These are phyloP conservation scores for Hypoxylon sp. DNA, from an alignment of 2,329 filamentous ascomycete genomes.

Conservation along the genomic window DNA sequence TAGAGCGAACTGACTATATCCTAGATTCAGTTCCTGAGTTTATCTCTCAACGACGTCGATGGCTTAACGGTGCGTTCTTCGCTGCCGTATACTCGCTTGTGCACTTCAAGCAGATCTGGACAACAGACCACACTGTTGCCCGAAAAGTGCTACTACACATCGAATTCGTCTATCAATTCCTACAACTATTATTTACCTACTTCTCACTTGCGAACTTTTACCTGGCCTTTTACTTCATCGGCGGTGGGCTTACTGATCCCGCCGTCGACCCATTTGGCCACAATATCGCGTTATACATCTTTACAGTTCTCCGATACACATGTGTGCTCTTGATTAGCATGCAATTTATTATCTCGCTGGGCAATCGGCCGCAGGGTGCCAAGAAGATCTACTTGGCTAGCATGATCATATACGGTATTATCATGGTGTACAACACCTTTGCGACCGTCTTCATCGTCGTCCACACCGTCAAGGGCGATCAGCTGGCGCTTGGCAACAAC, in stretches of 20 bases:
- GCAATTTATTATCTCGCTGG: constrained; percentile 96
- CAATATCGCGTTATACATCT: constrained; percentile 86
- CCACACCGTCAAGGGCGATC: constrained; percentile 75
- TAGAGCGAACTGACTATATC: constrained; percentile 48
- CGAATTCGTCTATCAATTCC: constrained; percentile 95
- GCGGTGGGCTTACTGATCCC: constrained; percentile 86
- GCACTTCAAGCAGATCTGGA: constrained; percentile 94
- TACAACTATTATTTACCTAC: constrained; percentile 94
- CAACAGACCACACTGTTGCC: constrained; percentile 88
- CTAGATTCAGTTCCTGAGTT: constrained; percentile 93
- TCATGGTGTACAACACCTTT: constrained; percentile 97
- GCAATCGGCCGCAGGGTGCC: constrained; percentile 94
- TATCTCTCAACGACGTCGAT: constrained; percentile 94
- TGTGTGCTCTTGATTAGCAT: constrained; percentile 90
- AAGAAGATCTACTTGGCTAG: constrained; percentile 89
- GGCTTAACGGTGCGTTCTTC: constrained; percentile 99
- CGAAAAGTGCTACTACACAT: constrained; percentile 94
- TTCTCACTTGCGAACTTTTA: constrained; percentile 99
- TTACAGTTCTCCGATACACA: constrained; percentile 86
- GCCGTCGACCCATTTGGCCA: constrained; percentile 92
- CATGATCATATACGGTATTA: constrained; percentile 91
- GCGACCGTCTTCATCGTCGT: constrained; percentile 90
- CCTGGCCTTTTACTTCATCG: constrained; percentile 98
- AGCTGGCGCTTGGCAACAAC: constrained; percentile 81
- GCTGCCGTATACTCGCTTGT: constrained; percentile 97